A percentile compares a stretch with the other conserved stretches of the same genome.
Evolutionary conservation across 208 protist species (phyloP).

Genomic region (Trypanosomatidae sp.): DNA sequence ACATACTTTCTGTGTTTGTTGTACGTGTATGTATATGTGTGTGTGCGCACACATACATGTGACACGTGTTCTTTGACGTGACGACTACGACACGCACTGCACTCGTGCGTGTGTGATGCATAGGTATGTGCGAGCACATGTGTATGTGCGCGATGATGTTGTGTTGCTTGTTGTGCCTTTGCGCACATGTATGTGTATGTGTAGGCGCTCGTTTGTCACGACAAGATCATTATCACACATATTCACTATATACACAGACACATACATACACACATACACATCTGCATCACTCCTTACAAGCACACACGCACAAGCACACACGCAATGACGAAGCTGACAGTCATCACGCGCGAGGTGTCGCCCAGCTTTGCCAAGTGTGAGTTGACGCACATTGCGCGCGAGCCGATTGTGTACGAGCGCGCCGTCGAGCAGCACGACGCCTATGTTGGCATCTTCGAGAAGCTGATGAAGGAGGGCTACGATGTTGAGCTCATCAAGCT

Average conservation of each 20-base stretch:
- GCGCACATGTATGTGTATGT: background rate
- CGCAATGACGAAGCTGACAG: slow-evolving; percentile 26
- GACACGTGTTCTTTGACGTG: no score
- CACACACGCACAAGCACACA: background rate
- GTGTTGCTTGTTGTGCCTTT: background rate
- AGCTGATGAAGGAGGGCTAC: slow-evolving; percentile 23
- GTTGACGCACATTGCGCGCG: slow-evolving; percentile 33
- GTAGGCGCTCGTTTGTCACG: no score
- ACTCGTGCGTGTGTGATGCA: background rate
- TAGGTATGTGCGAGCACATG: background rate
- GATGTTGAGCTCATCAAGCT: slow-evolving; percentile 26
- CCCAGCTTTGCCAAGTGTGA: slow-evolving; percentile 21
- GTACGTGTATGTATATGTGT: no score
- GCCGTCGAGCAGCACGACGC: slow-evolving; percentile 21
- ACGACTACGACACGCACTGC: no score
- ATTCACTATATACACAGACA: background rate
- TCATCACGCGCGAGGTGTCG: slow-evolving; percentile 22
- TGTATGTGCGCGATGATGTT: background rate
- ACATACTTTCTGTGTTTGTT: no score
- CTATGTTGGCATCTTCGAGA: slow-evolving; percentile 23
- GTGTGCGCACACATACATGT: no score
- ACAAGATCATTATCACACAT: no score
- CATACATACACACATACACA: background rate
- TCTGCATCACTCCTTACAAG: background rate
- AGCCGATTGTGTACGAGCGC: slow-evolving; percentile 13